Evolutionary conservation across 495 filamentous ascomycete genomes (phyloP).

Genomic region (Aspergillus carlsbadensis): DNA sequence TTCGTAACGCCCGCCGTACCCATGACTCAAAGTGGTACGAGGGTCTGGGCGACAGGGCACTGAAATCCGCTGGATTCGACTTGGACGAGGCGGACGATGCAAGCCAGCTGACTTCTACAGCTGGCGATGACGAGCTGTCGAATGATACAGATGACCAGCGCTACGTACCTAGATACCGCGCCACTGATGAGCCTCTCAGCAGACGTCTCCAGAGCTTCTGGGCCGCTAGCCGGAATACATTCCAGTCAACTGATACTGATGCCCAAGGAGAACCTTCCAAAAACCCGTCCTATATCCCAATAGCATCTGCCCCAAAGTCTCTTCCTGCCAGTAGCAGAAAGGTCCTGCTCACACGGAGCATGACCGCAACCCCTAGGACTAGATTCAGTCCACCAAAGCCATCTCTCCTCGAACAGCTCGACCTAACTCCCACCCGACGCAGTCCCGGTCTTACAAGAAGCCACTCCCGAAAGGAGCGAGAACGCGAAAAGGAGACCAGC

Average conservation of each 20-base stretch:
- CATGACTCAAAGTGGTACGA: constrained; percentile 39
- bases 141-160: constrained; percentile 33
- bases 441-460: constrained; percentile 29
- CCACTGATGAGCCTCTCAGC: constrained; percentile 40
- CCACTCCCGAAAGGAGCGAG: constrained; percentile 17
- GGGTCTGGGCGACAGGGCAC: constrained; percentile 33
- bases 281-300: constrained; percentile 14
- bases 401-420: constrained; percentile 41
- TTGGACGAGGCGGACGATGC: constrained; percentile 33
- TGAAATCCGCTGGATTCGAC: constrained; percentile 39
- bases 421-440: constrained; percentile 42
- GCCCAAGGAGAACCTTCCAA: constrained; percentile 23
- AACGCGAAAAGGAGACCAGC: constrained; percentile 1
- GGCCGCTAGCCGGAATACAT: constrained; percentile 33
- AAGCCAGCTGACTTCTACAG: constrained; percentile 36
- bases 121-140: constrained; percentile 36
- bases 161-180: constrained; percentile 27
- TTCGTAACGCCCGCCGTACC: constrained; percentile 25
- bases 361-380: constrained; percentile 40
- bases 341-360: constrained; percentile 38
- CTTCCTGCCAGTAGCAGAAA: constrained; percentile 35
- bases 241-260: constrained; percentile 20
- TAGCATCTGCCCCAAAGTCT: constrained; percentile 22
- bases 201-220: constrained; percentile 43
- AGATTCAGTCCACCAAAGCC: constrained; percentile 48